Percentiles rank a stretch among this genome's conserved stretches.
These are phyloP conservation scores for Poterioochromonas sp. DNA, from an alignment of 352 stramenopile species.

Conservation along the genomic window DNA sequence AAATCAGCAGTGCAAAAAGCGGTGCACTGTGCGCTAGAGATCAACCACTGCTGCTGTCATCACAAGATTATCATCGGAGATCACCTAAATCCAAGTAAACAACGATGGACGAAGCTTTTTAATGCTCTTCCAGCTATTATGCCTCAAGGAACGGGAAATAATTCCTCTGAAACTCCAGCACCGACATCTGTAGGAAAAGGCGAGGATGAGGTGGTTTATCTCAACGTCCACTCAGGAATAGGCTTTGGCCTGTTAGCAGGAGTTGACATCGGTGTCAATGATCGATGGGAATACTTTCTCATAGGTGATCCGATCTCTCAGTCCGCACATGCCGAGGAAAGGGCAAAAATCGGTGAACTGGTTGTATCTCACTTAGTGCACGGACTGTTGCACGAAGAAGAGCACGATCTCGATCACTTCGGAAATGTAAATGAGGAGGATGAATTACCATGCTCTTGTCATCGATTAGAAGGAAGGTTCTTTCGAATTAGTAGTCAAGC, in stretches of 20 bases:
- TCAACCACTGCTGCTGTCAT: not conserved
- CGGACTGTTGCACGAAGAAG: not conserved
- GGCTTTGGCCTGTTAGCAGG: not conserved
- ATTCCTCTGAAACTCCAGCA: not conserved
- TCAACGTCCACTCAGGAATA: conserved; percentile 10
- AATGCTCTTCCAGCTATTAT: not conserved
- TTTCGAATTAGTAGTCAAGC: too few species aligned
- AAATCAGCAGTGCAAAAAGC: not conserved
- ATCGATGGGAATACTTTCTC: conserved; percentile 45
- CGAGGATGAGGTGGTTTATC: not conserved
- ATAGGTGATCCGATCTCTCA: conserved; percentile 41
- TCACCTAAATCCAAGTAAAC: not conserved
- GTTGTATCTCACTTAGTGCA: not conserved
- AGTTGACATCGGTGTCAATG: not conserved
- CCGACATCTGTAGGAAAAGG: not conserved
- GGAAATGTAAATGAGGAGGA: too few species aligned
- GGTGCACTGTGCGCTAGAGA: not conserved
- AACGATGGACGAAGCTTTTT: not conserved
- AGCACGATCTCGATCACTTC: too few species aligned
- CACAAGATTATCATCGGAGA: not conserved
- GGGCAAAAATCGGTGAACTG: conserved; percentile 23
- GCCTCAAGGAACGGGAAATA: not conserved
- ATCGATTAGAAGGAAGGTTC: too few species aligned
- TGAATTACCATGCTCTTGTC: too few species aligned
- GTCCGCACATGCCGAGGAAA: conserved; percentile 39